These are phyloP conservation scores for Orbilia quercus DNA, from an alignment of 2,329 filamentous ascomycete genomes.

Conservation along the genomic window DNA sequence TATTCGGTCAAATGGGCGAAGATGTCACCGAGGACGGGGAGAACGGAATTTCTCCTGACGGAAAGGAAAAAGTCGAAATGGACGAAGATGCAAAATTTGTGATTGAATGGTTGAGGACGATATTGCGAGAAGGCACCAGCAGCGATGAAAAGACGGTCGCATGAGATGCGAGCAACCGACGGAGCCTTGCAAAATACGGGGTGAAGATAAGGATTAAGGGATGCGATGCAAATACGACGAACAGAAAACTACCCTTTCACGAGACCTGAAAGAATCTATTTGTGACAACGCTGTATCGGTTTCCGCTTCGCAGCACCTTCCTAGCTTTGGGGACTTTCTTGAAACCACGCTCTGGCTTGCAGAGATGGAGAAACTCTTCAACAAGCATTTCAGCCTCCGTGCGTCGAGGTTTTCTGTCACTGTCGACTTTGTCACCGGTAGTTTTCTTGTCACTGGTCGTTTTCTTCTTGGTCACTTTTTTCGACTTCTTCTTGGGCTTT, in stretches of 20 bases:
- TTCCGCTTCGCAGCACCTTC: constrained; percentile 37
- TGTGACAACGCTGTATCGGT: neutral
- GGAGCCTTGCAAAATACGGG: neutral
- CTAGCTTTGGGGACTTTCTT: neutral
- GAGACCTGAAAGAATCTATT: no score
- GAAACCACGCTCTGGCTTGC: neutral
- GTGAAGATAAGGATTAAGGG: neutral
- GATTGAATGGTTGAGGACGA: constrained; percentile 46
- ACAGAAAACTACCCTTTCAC: neutral
- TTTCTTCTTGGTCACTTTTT: constrained; percentile 1
- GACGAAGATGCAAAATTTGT: constrained; percentile 61
- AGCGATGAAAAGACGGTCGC: neutral
- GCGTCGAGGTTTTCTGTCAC: constrained; percentile 7
- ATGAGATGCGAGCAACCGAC: neutral
- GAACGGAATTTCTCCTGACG: constrained; percentile 65
- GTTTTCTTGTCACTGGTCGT: no score
- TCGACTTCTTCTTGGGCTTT: constrained; percentile 2
- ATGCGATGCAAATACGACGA: neutral
- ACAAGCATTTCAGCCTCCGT: constrained; percentile 12
- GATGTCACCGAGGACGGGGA: constrained; percentile 33
- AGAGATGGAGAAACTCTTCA: neutral
- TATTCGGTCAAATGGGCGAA: constrained; percentile 71
- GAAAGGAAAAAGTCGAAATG: constrained; percentile 63
- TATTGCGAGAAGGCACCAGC: constrained; percentile 35
- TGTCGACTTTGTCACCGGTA: no score